Percentiles rank a stretch among this genome's conserved stretches.
These are phyloP conservation scores for Aschersonia sp. DNA, from an alignment of 2,329 filamentous ascomycete genomes.

Conservation along the genomic window DNA sequence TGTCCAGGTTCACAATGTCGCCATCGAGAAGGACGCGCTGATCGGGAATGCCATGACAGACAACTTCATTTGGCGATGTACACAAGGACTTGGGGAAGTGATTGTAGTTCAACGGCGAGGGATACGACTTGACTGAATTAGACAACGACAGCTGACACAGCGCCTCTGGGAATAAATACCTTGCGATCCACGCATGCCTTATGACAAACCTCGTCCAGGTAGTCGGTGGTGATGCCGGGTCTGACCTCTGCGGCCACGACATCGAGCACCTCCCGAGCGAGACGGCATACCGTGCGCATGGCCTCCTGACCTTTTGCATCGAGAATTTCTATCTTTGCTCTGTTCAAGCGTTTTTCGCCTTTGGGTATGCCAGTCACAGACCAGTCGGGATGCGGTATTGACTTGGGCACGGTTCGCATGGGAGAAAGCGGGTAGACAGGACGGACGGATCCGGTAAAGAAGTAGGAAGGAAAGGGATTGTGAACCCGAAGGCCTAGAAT, in stretches of 20 bases:
- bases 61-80: slow-evolving; percentile 91
- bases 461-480: slow-evolving; percentile 84
- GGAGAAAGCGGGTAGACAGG: slow-evolving; percentile 77
- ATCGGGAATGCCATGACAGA: slow-evolving; percentile 97
- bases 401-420: slow-evolving; percentile 58
- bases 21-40: slow-evolving; percentile 76
- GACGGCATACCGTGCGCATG: slow-evolving; percentile 82
- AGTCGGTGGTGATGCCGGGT: slow-evolving; percentile 91
- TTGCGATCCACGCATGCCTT: slow-evolving; percentile 87
- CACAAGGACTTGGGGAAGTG: slow-evolving; percentile 97
- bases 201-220: slow-evolving; percentile 89
- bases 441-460: slow-evolving; percentile 66
- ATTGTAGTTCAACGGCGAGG: slow-evolving; percentile 88
- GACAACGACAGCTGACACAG: background rate
- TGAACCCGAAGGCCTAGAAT: slow-evolving; percentile 78
- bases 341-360: slow-evolving; percentile 44
- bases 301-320: slow-evolving; percentile 68
- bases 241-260: slow-evolving; percentile 70
- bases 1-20: slow-evolving; percentile 94
- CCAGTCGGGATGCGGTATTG: slow-evolving; percentile 78
- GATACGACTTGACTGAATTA: slow-evolving; percentile 55
- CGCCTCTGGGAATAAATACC: slow-evolving; percentile 38
- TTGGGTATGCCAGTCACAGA: slow-evolving; percentile 62
- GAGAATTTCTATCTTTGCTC: slow-evolving; percentile 72
- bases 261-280: slow-evolving; percentile 85